Evolutionary conservation across 495 filamentous ascomycete species (phyloP).

Genomic region (Aeminium ludgeri): DNA sequence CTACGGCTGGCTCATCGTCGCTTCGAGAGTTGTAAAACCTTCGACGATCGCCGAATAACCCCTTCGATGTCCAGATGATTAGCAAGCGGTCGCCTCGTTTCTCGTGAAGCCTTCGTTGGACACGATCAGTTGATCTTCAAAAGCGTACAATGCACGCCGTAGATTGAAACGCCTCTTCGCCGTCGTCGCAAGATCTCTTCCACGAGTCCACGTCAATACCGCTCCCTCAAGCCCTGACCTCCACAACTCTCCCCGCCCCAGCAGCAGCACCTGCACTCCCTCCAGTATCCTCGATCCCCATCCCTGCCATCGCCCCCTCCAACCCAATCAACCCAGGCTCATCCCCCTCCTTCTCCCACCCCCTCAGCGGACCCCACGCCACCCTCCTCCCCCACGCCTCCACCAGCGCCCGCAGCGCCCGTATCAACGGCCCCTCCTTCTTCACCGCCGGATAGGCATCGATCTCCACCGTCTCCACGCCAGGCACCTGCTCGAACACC

Average conservation of each 20-base stretch:
- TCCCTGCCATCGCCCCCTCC: constrained; percentile 12
- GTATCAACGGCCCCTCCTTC: constrained; percentile 52
- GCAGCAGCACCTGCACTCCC: not conserved
- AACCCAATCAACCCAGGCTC: constrained; percentile 13
- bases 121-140: too few relatives aligned
- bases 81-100: too few relatives aligned
- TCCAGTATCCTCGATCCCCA: too few relatives aligned
- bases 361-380: constrained; percentile 51
- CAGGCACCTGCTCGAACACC: constrained; percentile 43
- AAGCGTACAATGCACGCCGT: too few relatives aligned
- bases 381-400: constrained; percentile 35
- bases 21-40: too few relatives aligned
- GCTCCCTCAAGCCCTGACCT: not conserved
- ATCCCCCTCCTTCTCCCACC: constrained; percentile 34
- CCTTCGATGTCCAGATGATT: too few relatives aligned
- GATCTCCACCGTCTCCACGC: constrained; percentile 48
- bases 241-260: not conserved
- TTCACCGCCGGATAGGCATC: constrained; percentile 58
- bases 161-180: too few relatives aligned
- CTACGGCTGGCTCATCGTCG: too few relatives aligned
- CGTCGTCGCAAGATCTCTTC: too few relatives aligned
- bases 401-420: constrained; percentile 42
- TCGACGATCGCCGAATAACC: too few relatives aligned
- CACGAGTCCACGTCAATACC: too few relatives aligned
- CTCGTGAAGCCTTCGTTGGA: too few relatives aligned